phyloP scores from a whole-genome alignment of 148 eudicot genomes.

The Cornus florida region DNA sequence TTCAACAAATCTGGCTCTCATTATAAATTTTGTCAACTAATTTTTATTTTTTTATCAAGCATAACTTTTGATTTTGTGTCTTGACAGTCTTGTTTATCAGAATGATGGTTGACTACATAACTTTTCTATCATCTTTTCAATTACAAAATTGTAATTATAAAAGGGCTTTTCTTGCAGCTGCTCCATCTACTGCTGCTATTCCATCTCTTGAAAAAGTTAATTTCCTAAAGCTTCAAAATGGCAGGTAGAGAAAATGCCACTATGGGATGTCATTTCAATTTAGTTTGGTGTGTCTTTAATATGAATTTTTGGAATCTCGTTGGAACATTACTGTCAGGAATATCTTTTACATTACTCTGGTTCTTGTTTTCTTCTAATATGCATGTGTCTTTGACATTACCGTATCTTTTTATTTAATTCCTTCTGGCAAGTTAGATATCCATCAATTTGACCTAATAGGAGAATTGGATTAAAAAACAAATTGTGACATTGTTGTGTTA shows the following conservation, averaged over 20 bases:
- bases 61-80: slow-evolving; percentile 10
- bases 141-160: background rate
- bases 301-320: too few relatives aligned
- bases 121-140: background rate
- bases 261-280: background rate
- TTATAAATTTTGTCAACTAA: background rate
- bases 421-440: background rate
- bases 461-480: background rate
- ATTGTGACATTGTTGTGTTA: background rate
- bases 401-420: background rate
- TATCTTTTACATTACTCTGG: background rate
- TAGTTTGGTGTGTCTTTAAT: background rate
- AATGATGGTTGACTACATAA: background rate
- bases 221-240: slow-evolving; percentile 97
- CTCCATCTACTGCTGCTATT: slow-evolving; percentile 48
- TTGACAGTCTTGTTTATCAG: background rate
- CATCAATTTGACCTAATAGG: background rate
- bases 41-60: background rate
- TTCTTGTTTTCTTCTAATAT: background rate
- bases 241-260: slow-evolving; percentile 52
- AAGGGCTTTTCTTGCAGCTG: slow-evolving; percentile 55
- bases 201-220: slow-evolving; percentile 56
- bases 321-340: background rate
- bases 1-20: background rate
- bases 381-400: background rate